Evolutionary conservation across 371 early-diverging fungal genomes (phyloP).

Genomic region (Nematocida ironsii): DNA sequence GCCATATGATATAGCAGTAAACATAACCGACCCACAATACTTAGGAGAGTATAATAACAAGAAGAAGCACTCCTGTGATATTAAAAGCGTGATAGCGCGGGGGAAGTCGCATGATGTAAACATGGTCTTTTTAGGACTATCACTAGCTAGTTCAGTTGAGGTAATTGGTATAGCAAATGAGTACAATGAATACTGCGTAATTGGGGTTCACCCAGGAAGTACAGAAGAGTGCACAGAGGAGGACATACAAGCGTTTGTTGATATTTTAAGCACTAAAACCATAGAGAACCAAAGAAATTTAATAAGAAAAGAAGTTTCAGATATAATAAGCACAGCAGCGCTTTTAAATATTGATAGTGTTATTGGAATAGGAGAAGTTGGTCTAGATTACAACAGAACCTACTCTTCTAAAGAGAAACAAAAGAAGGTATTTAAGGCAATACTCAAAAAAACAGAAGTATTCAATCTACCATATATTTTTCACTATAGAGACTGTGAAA

Average conservation of each 20-base stretch:
- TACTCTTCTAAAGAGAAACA: slow-evolving; percentile 70
- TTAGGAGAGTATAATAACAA: slow-evolving; percentile 32
- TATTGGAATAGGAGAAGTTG: slow-evolving; percentile 73
- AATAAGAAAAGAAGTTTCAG: not conserved
- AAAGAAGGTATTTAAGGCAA: slow-evolving; percentile 68
- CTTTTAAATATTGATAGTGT: not conserved
- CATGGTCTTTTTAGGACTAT: slow-evolving; percentile 44
- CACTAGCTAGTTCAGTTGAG: slow-evolving; percentile 29
- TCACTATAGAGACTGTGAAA: slow-evolving; percentile 71
- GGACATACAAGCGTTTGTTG: slow-evolving; percentile 8
- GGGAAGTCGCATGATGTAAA: not conserved
- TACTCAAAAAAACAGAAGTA: slow-evolving; percentile 62
- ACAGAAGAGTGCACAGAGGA: not conserved
- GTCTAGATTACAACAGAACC: slow-evolving; percentile 72
- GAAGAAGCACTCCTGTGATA: slow-evolving; percentile 27
- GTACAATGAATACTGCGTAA: slow-evolving; percentile 17
- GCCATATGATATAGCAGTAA: slow-evolving; percentile 54
- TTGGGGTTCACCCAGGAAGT: slow-evolving; percentile 46
- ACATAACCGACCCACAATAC: slow-evolving; percentile 55
- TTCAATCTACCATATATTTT: slow-evolving; percentile 68
- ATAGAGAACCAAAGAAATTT: not conserved
- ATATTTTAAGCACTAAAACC: slow-evolving; percentile 8
- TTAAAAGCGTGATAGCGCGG: slow-evolving; percentile 22
- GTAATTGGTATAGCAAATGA: slow-evolving; percentile 6
- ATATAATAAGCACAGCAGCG: not conserved